Conservation (phyloP, 495 filamentous ascomycete genomes). For the Beverwykella pulmonaria region DNA sequence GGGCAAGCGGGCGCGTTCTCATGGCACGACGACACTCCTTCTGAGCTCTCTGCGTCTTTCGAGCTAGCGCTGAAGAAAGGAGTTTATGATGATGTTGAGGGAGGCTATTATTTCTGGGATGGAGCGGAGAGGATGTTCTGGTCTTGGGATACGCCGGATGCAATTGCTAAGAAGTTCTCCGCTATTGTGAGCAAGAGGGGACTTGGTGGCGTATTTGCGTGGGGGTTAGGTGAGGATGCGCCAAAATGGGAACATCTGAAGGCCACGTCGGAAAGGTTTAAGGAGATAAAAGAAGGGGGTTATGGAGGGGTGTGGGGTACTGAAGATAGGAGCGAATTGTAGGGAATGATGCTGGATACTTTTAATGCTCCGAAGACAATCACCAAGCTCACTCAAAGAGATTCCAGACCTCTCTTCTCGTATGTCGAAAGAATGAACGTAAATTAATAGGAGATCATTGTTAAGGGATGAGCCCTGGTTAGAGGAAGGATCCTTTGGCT, state of each 20-base stretch:
- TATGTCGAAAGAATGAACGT: too few relatives aligned
- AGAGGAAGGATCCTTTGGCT: too few relatives aligned
- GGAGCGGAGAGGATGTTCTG: slow-evolving; percentile 63
- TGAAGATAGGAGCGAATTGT: too few relatives aligned
- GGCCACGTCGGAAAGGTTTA: slow-evolving; percentile 40
- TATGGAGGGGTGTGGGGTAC: too few relatives aligned
- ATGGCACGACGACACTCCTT: slow-evolving; percentile 56
- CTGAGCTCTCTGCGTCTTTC: slow-evolving; percentile 52
- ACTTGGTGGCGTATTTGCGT: slow-evolving; percentile 51
- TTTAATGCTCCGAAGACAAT: too few relatives aligned
- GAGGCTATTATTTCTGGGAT: slow-evolving; percentile 74
- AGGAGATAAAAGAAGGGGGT: neutral
- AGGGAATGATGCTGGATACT: too few relatives aligned
- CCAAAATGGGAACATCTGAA: slow-evolving; percentile 59
- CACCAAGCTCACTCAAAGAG: too few relatives aligned
- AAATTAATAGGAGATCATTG: too few relatives aligned
- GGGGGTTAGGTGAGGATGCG: slow-evolving; percentile 72
- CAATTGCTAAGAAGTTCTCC: slow-evolving; percentile 65
- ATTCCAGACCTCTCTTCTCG: too few relatives aligned
- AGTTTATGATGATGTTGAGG: slow-evolving; percentile 59
- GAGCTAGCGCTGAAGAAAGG: slow-evolving; percentile 57
- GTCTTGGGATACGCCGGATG: slow-evolving; percentile 70
- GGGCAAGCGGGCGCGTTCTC: slow-evolving; percentile 66
- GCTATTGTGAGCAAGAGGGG: slow-evolving; percentile 59
- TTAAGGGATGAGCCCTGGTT: too few relatives aligned